Conservation (phyloP, 139 green algal species). For the Chlorella sp. region DNA sequence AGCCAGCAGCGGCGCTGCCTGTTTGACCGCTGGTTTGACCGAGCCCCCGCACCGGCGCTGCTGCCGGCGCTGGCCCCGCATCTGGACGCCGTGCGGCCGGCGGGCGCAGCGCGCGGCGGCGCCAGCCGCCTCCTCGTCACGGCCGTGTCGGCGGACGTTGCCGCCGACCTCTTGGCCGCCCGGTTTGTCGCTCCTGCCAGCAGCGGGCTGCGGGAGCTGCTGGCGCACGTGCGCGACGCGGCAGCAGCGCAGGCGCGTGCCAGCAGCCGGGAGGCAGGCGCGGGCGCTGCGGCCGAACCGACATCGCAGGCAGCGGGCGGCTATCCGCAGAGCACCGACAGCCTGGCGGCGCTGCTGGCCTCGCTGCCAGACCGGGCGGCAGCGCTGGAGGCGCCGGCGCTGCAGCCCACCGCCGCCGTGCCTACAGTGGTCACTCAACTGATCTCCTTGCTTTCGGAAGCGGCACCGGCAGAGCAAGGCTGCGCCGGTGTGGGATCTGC, state of each 20-base stretch:
- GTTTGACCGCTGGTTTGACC: conserved; percentile 26
- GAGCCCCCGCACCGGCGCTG: conserved; percentile 10
- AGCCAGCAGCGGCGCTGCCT: neutral
- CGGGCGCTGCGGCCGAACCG: neutral
- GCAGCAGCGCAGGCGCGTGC: no score
- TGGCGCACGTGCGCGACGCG: conserved; percentile 17
- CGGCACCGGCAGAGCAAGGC: neutral
- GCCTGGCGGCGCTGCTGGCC: conserved; percentile 28
- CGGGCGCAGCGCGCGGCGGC: neutral
- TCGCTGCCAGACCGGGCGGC: conserved; percentile 40
- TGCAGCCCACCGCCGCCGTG: neutral
- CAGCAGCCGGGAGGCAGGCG: conserved; percentile 2
- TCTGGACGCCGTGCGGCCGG: no score
- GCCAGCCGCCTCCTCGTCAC: conserved; percentile 14
- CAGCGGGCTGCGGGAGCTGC: conserved; percentile 22
- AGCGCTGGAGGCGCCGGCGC: neutral
- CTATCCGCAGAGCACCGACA: neutral
- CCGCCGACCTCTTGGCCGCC: conserved; percentile 28
- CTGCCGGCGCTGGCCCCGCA: conserved; percentile 20
- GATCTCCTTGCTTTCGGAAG: conserved; percentile 7
- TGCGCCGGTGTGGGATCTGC: neutral
- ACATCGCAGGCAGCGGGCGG: neutral
- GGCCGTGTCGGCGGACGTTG: conserved; percentile 29
- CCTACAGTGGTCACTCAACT: neutral
- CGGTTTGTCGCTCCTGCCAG: conserved; percentile 39